Conservation (phyloP, 2,329 filamentous ascomycete species). For the Botrytis aclada region DNA sequence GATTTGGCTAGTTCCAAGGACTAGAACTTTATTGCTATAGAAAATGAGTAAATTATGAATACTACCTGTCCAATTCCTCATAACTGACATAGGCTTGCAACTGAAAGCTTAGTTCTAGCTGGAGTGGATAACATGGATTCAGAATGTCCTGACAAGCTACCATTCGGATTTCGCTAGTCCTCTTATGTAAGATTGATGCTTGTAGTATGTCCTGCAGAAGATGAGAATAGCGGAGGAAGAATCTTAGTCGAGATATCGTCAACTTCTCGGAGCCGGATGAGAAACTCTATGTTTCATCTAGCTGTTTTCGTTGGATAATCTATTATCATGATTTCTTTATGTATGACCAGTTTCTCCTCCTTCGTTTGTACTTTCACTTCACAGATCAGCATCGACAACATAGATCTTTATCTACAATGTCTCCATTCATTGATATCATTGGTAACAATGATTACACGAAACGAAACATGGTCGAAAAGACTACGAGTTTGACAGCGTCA, state of each 20-base stretch:
- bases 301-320: neutral
- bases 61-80: neutral
- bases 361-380: neutral
- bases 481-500: neutral
- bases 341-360: constrained; percentile 13
- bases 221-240: neutral
- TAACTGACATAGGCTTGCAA: neutral
- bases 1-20: too few species aligned
- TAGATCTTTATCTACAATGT: constrained; percentile 9
- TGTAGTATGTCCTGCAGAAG: neutral
- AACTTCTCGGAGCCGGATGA: constrained; percentile 10
- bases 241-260: neutral
- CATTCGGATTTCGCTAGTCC: neutral
- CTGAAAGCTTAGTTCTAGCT: neutral
- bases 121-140: neutral
- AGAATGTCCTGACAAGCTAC: neutral
- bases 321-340: neutral
- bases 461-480: constrained; percentile 1
- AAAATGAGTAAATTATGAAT: too few species aligned
- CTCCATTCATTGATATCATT: constrained; percentile 15
- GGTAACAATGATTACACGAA: neutral
- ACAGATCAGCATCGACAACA: constrained; percentile 5
- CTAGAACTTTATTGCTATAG: too few species aligned
- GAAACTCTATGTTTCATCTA: neutral
- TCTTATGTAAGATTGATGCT: neutral